Evolutionary conservation across 2,329 filamentous ascomycete genomes (phyloP).

Genomic region (Pseudogymnoascus sp.): DNA sequence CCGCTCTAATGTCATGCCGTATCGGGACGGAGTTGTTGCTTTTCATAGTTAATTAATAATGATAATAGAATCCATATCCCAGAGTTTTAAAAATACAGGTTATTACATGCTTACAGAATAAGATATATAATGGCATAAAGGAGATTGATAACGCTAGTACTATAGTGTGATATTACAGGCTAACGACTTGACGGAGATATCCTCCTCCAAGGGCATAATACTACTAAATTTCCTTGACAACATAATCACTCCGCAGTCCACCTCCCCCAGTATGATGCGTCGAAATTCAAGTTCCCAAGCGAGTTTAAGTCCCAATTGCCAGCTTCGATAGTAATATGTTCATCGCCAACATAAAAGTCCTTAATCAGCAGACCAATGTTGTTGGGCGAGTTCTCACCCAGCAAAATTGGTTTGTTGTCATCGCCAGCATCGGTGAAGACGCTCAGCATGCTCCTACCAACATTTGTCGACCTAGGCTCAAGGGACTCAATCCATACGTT

Average conservation of each 20-base stretch:
- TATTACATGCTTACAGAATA: background rate
- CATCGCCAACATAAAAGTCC: constrained; percentile 9
- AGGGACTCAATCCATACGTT: constrained; percentile 8
- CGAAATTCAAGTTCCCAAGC: constrained; percentile 3
- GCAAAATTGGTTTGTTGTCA: constrained; percentile 1
- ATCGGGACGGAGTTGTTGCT: background rate
- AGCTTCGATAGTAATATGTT: background rate
- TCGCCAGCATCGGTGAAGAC: constrained; percentile 6
- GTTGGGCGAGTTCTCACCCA: constrained; percentile 5
- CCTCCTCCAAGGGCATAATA: background rate
- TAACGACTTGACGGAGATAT: background rate
- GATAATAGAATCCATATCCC: background rate
- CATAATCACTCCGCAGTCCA: background rate
- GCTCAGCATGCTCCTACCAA: background rate
- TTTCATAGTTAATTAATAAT: background rate
- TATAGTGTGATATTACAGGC: background rate
- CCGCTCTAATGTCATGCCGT: background rate
- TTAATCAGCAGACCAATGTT: background rate
- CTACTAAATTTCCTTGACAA: background rate
- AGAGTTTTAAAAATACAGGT: background rate
- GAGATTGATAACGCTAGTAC: background rate
- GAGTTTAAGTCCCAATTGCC: constrained; percentile 5
- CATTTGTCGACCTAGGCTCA: background rate
- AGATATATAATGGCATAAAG: background rate
- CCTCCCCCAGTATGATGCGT: background rate